Evolutionary conservation across 805 yeast genomes (phyloP), one percentile per base, ranked within the genome.

Genomic region (Teunomyces gatunensis): DNA sequence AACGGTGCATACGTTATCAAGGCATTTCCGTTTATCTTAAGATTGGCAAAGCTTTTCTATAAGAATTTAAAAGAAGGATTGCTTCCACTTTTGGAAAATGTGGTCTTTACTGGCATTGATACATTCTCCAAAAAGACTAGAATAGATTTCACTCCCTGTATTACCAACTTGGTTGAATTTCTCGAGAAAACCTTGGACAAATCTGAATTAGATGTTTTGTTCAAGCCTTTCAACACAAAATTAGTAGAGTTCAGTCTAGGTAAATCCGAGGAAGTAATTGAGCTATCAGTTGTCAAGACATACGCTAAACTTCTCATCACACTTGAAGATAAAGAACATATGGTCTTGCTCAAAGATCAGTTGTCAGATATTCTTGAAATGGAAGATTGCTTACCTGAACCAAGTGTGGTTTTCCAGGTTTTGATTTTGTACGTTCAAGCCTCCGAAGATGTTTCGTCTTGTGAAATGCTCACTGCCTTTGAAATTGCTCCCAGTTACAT

Each of bases 401-500:
- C 55, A 21, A 23, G 15, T 4, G 17, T 45, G 25, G 49, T 47
- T 4, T 49, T 52, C 29, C 13, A 34, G 4, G 33, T 48, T 21
- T 25, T 52, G 25, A 18, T 49, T 4, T 27, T 17, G 13, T 42
- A 42, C 37, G 49, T 48, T 35, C 35, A 17, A 13, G 49, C 13
- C 27, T 37, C 35, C 6, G 28, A 21, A 9, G 37, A 28, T 4
- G 13, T 35, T 12, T 17, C 23, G 6, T 42, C 45, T 18, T 28
- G 36, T 42, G 25, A 5, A 9, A 12, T 42, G 17, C 13, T 32
- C 1, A 5, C 46, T 9, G 34, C 48, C 25, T 32, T 55, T 15
- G 58, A 49, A 21, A 28, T 39, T 6, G 41, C 55, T 20, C 65
- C 71, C 6, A 49, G 58, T 1, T 67, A 55, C 41, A 53, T 67